Evolutionary conservation across 805 yeast genomes (phyloP), one percentile per base, ranked within the genome.

Genomic region (Jamesozyma lodderae): DNA sequence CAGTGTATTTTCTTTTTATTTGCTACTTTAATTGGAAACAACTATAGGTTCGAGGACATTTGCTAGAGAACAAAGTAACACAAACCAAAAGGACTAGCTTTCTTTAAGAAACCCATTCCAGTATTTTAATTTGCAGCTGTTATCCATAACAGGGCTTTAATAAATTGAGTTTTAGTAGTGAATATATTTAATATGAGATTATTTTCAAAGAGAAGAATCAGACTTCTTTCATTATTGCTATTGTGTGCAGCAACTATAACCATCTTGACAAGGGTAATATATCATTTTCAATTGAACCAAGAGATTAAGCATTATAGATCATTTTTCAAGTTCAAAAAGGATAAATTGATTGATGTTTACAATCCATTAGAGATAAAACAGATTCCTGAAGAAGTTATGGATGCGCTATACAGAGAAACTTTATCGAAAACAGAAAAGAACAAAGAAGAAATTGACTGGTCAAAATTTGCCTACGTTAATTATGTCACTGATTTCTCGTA

Each of bases 401-500:
- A 54, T 41, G 45, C 37, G 2, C 29, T 57, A 4, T 56, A 55
- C 31, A 32, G 36, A 6, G 14, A 29, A 10, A 35, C 37, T 16
- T 20, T 51, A 23, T 36, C 42, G 4, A 35, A 34, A 11, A 42
- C 32, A 6, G 33, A 41, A 5, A 40, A 47, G 10, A 21, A 42
- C 7, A 41, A 51, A 2, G n/a, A 43, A 14, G 31, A 37, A 0
- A 57, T 68, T 2, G 59, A 67, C 25, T 70, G 76, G 76, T 30
- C 54, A 1, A 59, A 62, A 38, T 62, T 55, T 29, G 83, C 81
- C 0, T 79, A 79, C 50, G 73, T 77, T 4, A 73, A 73, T 36
- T 78, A 78, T 53, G 81, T 80, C 4, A 75, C 84, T 0, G 63
- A 69, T 38, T 46, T 61, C 8, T 60, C 64, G 17, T 74, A 77